phyloP scores from a whole-genome alignment of 148 eudicot genomes.

The Chenopodium berlandieri region DNA sequence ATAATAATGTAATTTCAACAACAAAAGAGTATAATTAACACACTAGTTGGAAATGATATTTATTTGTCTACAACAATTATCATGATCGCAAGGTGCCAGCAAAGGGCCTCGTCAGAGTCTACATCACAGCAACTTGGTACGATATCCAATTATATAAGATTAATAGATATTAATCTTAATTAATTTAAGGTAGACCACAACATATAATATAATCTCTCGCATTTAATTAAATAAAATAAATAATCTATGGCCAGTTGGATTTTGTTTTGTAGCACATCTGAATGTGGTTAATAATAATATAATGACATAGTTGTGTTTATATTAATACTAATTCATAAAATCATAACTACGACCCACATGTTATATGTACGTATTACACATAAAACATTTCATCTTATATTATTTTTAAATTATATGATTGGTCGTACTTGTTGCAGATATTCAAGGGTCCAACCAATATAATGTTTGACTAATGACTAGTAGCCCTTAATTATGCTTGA shows the following conservation, averaged over 20 bases:
- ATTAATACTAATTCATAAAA: background rate
- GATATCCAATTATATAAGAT: constrained; percentile 1
- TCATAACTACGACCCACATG: constrained; percentile 15
- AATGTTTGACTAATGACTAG: background rate
- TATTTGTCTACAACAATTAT: background rate
- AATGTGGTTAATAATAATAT: background rate
- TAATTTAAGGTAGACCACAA: background rate
- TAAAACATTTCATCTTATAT: background rate
- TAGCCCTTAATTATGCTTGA: background rate
- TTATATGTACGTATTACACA: background rate
- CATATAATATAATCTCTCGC: background rate
- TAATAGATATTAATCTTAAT: background rate
- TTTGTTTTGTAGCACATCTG: background rate
- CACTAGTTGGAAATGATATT: background rate
- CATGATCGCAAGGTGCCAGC: constrained; percentile 3
- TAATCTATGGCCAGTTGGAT: background rate
- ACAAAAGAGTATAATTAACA: background rate
- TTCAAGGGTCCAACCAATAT: constrained; percentile 2
- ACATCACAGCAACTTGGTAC: constrained; percentile 8
- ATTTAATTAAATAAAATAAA: background rate
- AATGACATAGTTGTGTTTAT: background rate
- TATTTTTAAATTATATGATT: background rate
- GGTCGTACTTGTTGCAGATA: background rate
- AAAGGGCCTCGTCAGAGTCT: constrained; percentile 10
- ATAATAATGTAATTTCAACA: background rate